Evolutionary conservation across 257 asterid species (phyloP).

Genomic region (Nicotiana noctiflora): DNA sequence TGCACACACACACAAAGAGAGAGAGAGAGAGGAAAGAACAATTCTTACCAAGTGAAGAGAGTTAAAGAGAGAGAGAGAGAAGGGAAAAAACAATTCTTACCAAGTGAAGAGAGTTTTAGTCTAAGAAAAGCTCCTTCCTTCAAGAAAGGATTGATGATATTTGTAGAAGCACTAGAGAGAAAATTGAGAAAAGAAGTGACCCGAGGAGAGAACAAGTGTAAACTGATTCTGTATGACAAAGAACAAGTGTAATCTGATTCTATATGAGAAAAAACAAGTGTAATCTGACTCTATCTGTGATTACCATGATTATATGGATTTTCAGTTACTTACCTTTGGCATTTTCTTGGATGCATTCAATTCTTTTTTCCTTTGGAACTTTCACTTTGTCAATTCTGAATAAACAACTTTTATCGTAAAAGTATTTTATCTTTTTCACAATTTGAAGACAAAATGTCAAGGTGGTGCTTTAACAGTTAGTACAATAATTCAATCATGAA

Average conservation of each 20-base stretch:
- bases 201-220: not conserved
- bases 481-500: not conserved
- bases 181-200: not conserved
- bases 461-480: too few species aligned
- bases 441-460: not conserved
- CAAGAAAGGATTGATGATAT: not conserved
- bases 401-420: not conserved
- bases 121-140: not conserved
- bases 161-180: not conserved
- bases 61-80: too few species aligned
- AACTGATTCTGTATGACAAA: not conserved
- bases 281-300: not conserved
- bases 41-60: too few species aligned
- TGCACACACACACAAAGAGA: too few species aligned
- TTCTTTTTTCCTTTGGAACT: not conserved
- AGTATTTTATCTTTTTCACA: not conserved
- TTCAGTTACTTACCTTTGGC: not conserved
- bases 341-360: not conserved
- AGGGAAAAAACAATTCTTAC: not conserved
- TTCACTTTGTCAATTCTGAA: not conserved
- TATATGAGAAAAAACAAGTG: not conserved
- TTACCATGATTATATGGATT: not conserved
- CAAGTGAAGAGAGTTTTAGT: not conserved
- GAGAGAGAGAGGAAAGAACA: not conserved
- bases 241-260: not conserved